A percentile compares a stretch with the other conserved stretches of the same genome.
phyloP scores from a whole-genome alignment of 148 eudicot genomes.

The Chenopodium formosanum region DNA sequence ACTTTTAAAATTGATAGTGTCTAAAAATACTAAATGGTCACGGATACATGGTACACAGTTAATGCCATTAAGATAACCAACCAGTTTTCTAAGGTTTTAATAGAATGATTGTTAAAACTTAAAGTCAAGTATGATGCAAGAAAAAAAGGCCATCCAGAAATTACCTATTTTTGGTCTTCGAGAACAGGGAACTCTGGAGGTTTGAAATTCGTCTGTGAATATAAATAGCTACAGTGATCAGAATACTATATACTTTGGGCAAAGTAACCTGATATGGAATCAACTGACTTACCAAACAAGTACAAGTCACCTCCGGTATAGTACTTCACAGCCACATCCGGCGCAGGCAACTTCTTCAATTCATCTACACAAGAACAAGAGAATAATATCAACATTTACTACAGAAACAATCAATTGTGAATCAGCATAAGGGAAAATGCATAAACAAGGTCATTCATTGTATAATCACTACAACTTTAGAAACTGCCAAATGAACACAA shows the following conservation, averaged over 20 bases:
- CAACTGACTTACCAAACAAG: conserved; percentile 74
- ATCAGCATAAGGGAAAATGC: neutral
- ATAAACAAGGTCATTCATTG: neutral
- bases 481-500: neutral
- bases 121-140: neutral
- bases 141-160: neutral
- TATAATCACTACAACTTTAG: neutral
- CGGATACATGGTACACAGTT: neutral
- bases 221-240: conserved; percentile 13
- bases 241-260: neutral
- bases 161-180: conserved; percentile 92
- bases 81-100: neutral
- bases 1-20: neutral
- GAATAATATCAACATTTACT: too few relatives aligned
- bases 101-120: neutral
- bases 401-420: too few relatives aligned
- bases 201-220: conserved; percentile 90
- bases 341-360: conserved; percentile 71
- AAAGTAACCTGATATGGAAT: conserved; percentile 15
- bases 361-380: conserved; percentile 47
- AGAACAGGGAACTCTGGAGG: conserved; percentile 74
- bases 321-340: conserved; percentile 83
- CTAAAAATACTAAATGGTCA: neutral
- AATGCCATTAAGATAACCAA: neutral
- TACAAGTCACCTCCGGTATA: conserved; percentile 88